phyloP scores from a whole-genome alignment of 2,329 filamentous ascomycete species.

The Mollisia scopiformis region DNA sequence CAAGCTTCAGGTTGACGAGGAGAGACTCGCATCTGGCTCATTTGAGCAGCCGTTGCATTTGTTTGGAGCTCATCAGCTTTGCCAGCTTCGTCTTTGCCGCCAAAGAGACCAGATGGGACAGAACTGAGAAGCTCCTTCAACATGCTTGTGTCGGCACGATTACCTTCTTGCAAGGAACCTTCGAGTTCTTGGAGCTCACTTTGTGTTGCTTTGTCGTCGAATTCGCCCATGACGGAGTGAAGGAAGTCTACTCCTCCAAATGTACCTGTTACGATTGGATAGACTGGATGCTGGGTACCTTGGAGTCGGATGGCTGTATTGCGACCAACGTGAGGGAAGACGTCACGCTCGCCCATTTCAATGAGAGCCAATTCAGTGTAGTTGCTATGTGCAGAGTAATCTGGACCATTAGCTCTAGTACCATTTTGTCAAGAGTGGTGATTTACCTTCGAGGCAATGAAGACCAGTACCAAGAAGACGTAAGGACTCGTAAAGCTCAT shows the following conservation, averaged over 20 bases:
- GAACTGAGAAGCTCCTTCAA: constrained; percentile 80
- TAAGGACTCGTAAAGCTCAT: constrained; percentile 86
- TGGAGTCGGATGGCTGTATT: constrained; percentile 70
- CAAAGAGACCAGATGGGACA: constrained; percentile 80
- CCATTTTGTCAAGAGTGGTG: background rate
- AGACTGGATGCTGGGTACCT: constrained; percentile 69
- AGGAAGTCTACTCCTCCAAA: constrained; percentile 95
- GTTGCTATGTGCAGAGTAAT: constrained; percentile 93
- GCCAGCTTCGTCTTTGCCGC: constrained; percentile 71
- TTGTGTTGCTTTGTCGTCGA: constrained; percentile 88
- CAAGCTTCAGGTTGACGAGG: constrained; percentile 84
- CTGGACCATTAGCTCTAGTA: constrained; percentile 42
- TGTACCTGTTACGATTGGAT: constrained; percentile 85
- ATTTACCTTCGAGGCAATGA: constrained; percentile 74
- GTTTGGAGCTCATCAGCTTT: constrained; percentile 80
- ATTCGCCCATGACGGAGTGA: constrained; percentile 79
- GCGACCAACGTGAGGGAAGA: constrained; percentile 87
- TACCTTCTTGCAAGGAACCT: constrained; percentile 71
- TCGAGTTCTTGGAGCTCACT: constrained; percentile 90
- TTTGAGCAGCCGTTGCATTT: constrained; percentile 74
- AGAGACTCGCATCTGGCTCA: constrained; percentile 73
- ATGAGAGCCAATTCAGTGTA: constrained; percentile 87
- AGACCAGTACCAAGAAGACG: constrained; percentile 84
- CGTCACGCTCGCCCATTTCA: constrained; percentile 76
- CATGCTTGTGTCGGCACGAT: constrained; percentile 69